Conservation (phyloP, 805 yeast genomes). For the Maudiozyma serrabonitensis region DNA sequence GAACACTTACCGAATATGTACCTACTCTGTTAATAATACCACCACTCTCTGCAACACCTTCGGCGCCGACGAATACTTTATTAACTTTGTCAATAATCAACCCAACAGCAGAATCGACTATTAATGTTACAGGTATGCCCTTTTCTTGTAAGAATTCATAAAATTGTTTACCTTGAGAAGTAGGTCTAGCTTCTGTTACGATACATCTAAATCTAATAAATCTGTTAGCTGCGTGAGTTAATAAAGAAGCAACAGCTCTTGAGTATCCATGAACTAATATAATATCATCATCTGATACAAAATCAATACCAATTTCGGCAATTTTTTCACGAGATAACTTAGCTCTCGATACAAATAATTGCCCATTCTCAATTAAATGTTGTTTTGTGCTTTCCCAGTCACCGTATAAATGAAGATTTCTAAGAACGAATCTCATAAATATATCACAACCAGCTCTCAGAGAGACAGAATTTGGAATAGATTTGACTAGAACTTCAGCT, state of each 20-base stretch:
- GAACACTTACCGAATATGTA: conserved; percentile 85
- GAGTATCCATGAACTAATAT: conserved; percentile 86
- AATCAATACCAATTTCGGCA: conserved; percentile 79
- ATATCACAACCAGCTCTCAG: conserved; percentile 96
- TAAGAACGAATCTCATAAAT: conserved; percentile 83
- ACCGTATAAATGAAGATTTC: conserved; percentile 72
- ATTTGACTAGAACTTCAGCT: conserved; percentile 58
- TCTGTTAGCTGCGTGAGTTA: conserved; percentile 67
- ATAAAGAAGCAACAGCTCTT: conserved; percentile 74
- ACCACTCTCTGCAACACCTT: conserved; percentile 98
- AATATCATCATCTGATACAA: conserved; percentile 87
- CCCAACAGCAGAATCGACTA: conserved; percentile 91
- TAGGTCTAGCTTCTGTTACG: conserved; percentile 88
- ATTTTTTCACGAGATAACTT: conserved; percentile 80
- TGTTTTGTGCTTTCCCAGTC: conserved; percentile 92
- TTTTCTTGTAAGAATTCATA: conserved; percentile 54
- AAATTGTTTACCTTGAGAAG: conserved; percentile 63
- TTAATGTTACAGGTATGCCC: conserved; percentile 79
- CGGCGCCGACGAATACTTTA: conserved; percentile 94
- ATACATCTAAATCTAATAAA: conserved; percentile 79
- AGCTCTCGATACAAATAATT: conserved; percentile 82
- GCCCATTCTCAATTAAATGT: conserved; percentile 88
- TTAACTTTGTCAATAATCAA: conserved; percentile 84
- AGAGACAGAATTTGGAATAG: conserved; percentile 86
- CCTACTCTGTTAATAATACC: conserved; percentile 96